Evolutionary conservation across 1,284 basidiomycete genomes (phyloP).

Genomic region (Ceratobasidium sp.): DNA sequence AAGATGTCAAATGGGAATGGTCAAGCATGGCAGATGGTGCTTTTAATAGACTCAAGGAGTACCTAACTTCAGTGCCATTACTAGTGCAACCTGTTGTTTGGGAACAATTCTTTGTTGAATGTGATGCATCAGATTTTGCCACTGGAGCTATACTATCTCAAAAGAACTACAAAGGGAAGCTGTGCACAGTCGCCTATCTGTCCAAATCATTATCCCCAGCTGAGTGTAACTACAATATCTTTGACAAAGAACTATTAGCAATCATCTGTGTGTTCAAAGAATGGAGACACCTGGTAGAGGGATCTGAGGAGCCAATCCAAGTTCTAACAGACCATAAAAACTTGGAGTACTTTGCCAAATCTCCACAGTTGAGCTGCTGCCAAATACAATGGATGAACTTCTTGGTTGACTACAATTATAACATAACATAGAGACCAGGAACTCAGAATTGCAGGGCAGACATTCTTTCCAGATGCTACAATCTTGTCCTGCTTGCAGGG

Average conservation of each 20-base stretch:
- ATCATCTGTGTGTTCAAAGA: too few relatives aligned
- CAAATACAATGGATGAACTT: constrained; percentile 22
- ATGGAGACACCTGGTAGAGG: too few relatives aligned
- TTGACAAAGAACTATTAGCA: too few relatives aligned
- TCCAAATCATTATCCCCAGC: constrained; percentile 28
- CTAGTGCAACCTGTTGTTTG: constrained; percentile 47
- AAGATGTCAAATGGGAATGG: constrained; percentile 40
- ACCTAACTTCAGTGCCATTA: constrained; percentile 44
- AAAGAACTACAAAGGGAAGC: background rate
- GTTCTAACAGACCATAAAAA: too few relatives aligned
- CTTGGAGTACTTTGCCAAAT: background rate
- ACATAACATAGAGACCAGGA: constrained; percentile 22
- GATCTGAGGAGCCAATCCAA: too few relatives aligned
- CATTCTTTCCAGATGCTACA: background rate
- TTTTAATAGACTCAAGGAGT: constrained; percentile 45
- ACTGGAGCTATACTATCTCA: constrained; percentile 40
- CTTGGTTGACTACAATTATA: constrained; percentile 17
- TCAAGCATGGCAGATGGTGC: constrained; percentile 37
- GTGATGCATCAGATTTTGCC: constrained; percentile 24
- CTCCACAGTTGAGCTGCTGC: constrained; percentile 31
- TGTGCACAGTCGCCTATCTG: constrained; percentile 6
- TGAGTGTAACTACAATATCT: too few relatives aligned
- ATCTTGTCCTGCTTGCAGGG: constrained; percentile 47
- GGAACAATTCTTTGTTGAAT: too few relatives aligned
- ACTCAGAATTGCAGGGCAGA: background rate